These are phyloP conservation scores for Neurospora sp. DNA, from an alignment of 495 filamentous ascomycete genomes.

Conservation along the genomic window DNA sequence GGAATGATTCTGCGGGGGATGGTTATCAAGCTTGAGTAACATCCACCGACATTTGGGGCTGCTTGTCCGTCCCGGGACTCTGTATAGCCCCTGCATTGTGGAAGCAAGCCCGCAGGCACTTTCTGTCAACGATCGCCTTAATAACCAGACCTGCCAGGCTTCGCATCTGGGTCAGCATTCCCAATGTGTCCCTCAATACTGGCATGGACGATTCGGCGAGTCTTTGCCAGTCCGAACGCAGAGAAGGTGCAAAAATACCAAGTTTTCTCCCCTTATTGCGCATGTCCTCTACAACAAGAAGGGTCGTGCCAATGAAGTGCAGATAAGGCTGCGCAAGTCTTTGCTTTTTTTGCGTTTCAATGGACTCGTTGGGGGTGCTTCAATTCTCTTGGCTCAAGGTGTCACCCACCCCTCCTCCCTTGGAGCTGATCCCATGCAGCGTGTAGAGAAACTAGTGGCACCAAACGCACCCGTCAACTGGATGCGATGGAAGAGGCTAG, in stretches of 20 bases:
- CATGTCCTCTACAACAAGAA: neutral
- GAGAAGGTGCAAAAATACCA: neutral
- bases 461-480: slow-evolving; percentile 7
- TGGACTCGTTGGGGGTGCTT: neutral
- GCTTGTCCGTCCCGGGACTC: slow-evolving; percentile 8
- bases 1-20: slow-evolving; percentile 8
- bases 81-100: slow-evolving; percentile 16
- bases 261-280: neutral
- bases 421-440: slow-evolving; percentile 15
- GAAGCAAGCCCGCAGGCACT: slow-evolving; percentile 11
- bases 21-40: slow-evolving; percentile 7
- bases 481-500: slow-evolving; percentile 10
- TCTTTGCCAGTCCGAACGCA: neutral
- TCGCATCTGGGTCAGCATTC: neutral
- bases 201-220: neutral
- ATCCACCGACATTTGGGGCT: slow-evolving; percentile 2
- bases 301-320: neutral
- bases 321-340: neutral
- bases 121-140: neutral
- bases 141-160: neutral
- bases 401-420: slow-evolving; percentile 2
- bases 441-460: slow-evolving; percentile 19
- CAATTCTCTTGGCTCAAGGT: neutral
- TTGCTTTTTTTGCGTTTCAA: slow-evolving; percentile 5
- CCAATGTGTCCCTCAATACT: neutral